phyloP scores from a whole-genome alignment of 805 yeast genomes.

The Alloascoidea africana region DNA sequence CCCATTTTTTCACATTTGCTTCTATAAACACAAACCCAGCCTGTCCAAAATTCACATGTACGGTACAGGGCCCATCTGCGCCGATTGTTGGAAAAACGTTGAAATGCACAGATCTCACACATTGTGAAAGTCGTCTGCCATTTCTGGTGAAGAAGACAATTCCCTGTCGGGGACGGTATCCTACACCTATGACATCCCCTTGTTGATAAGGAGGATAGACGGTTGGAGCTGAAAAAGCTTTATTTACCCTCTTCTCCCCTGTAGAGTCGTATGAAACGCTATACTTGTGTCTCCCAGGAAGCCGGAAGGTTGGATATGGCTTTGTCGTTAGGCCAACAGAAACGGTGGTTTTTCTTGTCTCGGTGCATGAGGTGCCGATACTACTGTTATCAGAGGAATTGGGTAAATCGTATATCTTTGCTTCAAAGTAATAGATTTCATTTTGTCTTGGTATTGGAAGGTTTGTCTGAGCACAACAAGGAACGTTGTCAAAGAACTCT shows the following conservation, averaged over 20 bases:
- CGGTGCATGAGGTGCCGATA: too few relatives aligned
- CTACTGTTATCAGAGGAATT: slow-evolving; percentile 11
- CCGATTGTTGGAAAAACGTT: slow-evolving; percentile 25
- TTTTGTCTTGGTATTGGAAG: slow-evolving; percentile 21
- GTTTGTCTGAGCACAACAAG: slow-evolving; percentile 2
- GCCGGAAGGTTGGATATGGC: slow-evolving; percentile 62
- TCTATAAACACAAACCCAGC: slow-evolving; percentile 69
- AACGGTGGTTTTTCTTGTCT: too few relatives aligned
- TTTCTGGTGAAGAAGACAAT: slow-evolving; percentile 69
- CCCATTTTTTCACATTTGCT: slow-evolving; percentile 78
- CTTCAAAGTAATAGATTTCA: slow-evolving; percentile 56
- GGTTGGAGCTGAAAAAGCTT: slow-evolving; percentile 28
- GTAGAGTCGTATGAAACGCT: slow-evolving; percentile 62
- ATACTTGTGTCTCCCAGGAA: slow-evolving; percentile 60
- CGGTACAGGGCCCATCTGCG: slow-evolving; percentile 8
- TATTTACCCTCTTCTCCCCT: slow-evolving; percentile 53
- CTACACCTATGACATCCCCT: slow-evolving; percentile 76
- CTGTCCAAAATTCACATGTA: slow-evolving; percentile 66
- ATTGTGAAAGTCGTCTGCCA: slow-evolving; percentile 60
- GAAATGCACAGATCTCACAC: slow-evolving; percentile 9
- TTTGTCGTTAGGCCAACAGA: slow-evolving; percentile 54
- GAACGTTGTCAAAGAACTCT: slow-evolving; percentile 1
- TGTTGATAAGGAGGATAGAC: slow-evolving; percentile 32
- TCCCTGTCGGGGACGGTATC: slow-evolving; percentile 52
- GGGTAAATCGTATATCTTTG: slow-evolving; percentile 27